Conservation (phyloP, 352 stramenopile species). For the Phytophthora palmivora region DNA sequence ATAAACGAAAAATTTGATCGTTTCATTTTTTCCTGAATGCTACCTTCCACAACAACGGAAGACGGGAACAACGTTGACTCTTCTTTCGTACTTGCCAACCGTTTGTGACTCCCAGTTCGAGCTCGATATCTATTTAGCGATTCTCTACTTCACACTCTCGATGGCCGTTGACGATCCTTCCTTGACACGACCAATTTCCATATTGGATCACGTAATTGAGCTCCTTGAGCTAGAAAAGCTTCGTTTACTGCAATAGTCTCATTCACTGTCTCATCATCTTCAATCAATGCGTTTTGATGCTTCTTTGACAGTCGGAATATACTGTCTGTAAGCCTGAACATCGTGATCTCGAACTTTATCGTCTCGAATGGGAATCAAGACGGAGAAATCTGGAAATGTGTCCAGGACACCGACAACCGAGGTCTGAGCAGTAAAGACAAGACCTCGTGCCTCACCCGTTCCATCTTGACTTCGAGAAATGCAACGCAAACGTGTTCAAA, state of each 20-base stretch:
- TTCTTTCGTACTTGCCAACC: background rate
- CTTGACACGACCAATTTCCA: conserved; percentile 53
- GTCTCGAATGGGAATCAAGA: background rate
- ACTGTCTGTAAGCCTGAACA: conserved; percentile 50
- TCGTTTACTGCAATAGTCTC: conserved; percentile 54
- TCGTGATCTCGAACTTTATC: conserved; percentile 17
- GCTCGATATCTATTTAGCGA: background rate
- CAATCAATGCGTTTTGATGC: conserved; percentile 28
- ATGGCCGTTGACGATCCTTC: conserved; percentile 39
- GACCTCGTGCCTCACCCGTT: conserved; percentile 6
- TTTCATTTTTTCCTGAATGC: conserved; percentile 35
- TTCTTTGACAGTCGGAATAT: conserved; percentile 44
- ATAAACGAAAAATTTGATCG: conserved; percentile 45
- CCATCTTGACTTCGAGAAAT: conserved; percentile 21
- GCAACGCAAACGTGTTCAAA: conserved; percentile 2
- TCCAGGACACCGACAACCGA: background rate
- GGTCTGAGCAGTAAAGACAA: background rate
- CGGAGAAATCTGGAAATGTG: conserved; percentile 1
- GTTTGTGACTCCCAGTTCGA: conserved; percentile 7
- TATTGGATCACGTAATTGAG: conserved; percentile 28
- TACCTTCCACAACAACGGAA: conserved; percentile 11
- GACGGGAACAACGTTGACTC: conserved; percentile 7
- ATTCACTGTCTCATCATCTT: conserved; percentile 45
- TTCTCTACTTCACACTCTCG: too few species aligned
- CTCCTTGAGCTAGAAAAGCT: conserved; percentile 36